Percentiles rank a stretch among this genome's conserved stretches.
phyloP scores from a whole-genome alignment of 139 green algal species.

The Ulvella scutata region DNA sequence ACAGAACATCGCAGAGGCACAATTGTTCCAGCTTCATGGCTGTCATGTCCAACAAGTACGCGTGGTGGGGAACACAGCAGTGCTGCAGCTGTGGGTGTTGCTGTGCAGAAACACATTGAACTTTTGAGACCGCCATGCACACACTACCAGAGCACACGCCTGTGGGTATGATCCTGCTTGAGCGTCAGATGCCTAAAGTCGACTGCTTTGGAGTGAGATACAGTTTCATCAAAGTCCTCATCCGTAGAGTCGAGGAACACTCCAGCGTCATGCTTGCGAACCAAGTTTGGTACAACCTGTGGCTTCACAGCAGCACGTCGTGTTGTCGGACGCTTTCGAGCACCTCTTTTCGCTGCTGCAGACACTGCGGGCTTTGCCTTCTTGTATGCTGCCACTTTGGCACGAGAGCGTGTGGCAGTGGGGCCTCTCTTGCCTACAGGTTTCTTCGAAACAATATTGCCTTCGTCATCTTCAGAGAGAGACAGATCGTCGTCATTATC shows the following conservation, averaged over 20 bases:
- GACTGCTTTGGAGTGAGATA: not conserved
- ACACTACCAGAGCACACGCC: no score
- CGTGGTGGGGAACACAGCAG: no score
- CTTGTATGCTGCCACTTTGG: not conserved
- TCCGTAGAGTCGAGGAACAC: not conserved
- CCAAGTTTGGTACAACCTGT: not conserved
- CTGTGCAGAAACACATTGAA: not conserved
- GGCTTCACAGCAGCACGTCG: not conserved
- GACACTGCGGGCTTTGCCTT: not conserved
- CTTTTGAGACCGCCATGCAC: not conserved
- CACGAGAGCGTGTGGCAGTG: not conserved
- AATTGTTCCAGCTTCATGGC: no score
- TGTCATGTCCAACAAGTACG: no score
- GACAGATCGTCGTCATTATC: not conserved
- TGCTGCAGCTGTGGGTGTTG: no score
- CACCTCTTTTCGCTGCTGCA: not conserved
- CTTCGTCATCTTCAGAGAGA: not conserved
- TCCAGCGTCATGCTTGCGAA: not conserved
- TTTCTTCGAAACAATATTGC: not conserved
- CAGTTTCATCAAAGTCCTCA: not conserved
- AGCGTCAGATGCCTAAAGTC: slow-evolving; percentile 60
- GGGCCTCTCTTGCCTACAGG: not conserved
- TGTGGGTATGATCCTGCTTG: slow-evolving; percentile 72
- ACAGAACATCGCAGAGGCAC: no score
- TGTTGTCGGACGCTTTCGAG: not conserved